These are phyloP conservation scores for Pezicula neosporulosa DNA, from an alignment of 2,329 filamentous ascomycete species.

Conservation along the genomic window DNA sequence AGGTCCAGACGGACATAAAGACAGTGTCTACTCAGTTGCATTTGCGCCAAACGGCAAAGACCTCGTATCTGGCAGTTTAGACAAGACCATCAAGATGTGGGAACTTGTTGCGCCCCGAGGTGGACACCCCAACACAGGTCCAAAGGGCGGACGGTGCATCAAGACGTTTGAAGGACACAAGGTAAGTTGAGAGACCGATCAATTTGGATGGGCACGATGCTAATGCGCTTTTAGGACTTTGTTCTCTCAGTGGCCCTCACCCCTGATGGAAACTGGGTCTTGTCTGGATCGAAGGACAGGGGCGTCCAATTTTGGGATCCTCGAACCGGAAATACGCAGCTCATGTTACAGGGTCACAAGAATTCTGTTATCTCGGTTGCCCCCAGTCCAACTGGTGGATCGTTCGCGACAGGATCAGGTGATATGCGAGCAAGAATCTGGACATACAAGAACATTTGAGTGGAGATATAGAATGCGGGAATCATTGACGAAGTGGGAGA, in stretches of 20 bases:
- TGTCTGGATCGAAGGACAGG: conserved; percentile 94
- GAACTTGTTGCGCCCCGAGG: conserved; percentile 74
- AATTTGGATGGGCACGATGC: not conserved
- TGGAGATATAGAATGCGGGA: conserved; percentile 13
- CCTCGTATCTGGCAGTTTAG: conserved; percentile 89
- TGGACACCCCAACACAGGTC: conserved; percentile 60
- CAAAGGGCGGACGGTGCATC: conserved; percentile 88
- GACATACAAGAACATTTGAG: conserved; percentile 63
- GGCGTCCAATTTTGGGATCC: conserved; percentile 99
- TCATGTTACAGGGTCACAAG: conserved; percentile 99
- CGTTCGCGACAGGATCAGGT: conserved; percentile 94
- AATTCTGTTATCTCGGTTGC: conserved; percentile 98
- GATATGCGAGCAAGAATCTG: conserved; percentile 98
- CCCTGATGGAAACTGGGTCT: conserved; percentile 90
- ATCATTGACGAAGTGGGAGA: too few species aligned
- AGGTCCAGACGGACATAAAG: conserved; percentile 90
- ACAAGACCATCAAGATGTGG: conserved; percentile 99
- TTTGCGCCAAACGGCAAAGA: conserved; percentile 93
- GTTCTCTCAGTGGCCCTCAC: conserved; percentile 94
- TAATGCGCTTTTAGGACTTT: conserved; percentile 67
- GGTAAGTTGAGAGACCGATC: conserved; percentile 43
- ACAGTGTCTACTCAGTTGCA: conserved; percentile 93
- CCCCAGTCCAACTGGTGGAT: conserved; percentile 76
- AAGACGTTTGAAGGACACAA: conserved; percentile 97
- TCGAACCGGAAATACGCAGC: conserved; percentile 84